Evolutionary conservation across 306 rosid species (phyloP), one percentile per base, ranked within the genome.

Genomic region (Trifolium pratense): DNA sequence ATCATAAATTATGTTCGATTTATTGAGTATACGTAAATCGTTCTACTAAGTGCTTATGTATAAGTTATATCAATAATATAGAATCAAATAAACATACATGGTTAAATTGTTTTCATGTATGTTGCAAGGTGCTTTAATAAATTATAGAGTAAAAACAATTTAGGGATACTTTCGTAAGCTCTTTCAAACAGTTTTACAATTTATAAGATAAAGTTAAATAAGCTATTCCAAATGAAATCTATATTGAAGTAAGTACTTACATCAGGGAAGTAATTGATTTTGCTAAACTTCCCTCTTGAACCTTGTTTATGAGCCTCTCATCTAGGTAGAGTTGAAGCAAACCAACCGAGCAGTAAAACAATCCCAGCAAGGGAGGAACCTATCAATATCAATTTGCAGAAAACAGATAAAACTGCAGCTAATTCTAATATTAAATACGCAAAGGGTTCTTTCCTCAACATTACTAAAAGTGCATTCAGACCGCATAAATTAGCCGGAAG

Each of bases 281-380:
- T 13, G 73, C 18, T n/a, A 81, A 77, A 74, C 83, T 85, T 20
- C 83, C 83, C 6, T 82, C 66, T 26, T 81, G 78, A 75, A 29
- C 77, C 37, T 75, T 75, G 66, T 71, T 78, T 17, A 82, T 72
- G 62, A 55, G 53, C 64, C 63, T 86, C 51, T 85, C 89, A 51
- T 92, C 92, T 21, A 88, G 39, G 79, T 75, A 80, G 72, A 92
- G 89, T 79, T 92, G 96, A 70, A 89, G 76, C 88, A 85, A 66
- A 40, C 97, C 97, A 73, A 89, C 81, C 2, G 96, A 76, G 84
- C 81, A 85, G 78, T 92, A 89, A 78, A 92, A 92, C 14, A 81
- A 58, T 3, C 98, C 98, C 72, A 92, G 88, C 85, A 92, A 79
- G 68, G 80, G 45, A 46, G 98, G 98, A 76, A 88, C 92, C 98